Evolutionary conservation across 257 asterid species (phyloP).

Genomic region (Nicotiana knightiana): DNA sequence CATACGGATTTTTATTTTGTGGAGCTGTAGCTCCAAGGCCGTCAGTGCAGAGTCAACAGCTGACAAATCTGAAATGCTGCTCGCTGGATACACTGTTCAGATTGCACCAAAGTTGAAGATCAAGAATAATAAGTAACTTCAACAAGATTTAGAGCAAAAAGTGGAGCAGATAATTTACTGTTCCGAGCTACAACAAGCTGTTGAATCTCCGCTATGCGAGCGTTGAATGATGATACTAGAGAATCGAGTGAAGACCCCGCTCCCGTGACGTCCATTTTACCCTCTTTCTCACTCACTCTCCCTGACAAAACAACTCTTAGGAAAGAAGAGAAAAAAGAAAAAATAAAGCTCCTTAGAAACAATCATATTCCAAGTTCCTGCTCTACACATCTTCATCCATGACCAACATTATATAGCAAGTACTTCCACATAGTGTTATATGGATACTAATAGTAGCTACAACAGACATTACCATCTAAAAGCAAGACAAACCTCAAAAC

Average conservation of each 20-base stretch:
- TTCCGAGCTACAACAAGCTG: constrained; percentile 89
- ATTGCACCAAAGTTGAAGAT: background rate
- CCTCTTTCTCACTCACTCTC: background rate
- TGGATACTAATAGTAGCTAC: background rate
- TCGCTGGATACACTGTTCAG: constrained; percentile 70
- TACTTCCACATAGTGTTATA: background rate
- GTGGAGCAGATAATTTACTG: constrained; percentile 35
- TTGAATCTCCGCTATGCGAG: constrained; percentile 74
- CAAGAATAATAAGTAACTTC: background rate
- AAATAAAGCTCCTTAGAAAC: background rate
- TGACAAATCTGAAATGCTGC: constrained; percentile 66
- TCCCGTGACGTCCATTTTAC: constrained; percentile 57
- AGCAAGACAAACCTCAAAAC: background rate
- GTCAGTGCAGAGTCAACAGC: constrained; percentile 64
- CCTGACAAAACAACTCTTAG: background rate
- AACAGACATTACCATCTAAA: background rate
- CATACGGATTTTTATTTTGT: constrained; percentile 56
- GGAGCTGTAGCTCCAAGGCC: constrained; percentile 92
- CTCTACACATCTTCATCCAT: background rate
- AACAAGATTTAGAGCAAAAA: background rate
- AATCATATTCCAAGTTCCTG: background rate
- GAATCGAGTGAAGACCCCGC: constrained; percentile 77
- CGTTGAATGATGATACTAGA: constrained; percentile 69
- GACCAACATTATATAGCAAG: background rate
- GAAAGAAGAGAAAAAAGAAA: background rate